Evolutionary conservation across 2,329 filamentous ascomycete genomes (phyloP), one percentile per base, ranked within the genome.

Genomic region (Fusarium ambrosium): DNA sequence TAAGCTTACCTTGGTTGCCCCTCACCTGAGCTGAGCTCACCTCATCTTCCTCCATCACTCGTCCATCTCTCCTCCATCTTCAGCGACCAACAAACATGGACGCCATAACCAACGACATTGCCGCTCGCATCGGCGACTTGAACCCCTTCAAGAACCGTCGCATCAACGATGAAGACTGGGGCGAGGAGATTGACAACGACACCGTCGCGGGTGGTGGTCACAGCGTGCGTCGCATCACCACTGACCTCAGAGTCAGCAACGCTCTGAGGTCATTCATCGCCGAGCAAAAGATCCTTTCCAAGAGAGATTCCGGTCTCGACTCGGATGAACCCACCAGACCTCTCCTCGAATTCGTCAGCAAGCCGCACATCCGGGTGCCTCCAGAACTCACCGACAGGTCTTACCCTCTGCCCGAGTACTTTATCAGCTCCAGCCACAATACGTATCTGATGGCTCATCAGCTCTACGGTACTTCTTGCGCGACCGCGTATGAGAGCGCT

Each of bases 381-480:
- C 70, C 80, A 3, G 82, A 87, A 63, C 81, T 92, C 14, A 86
- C 87, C 10, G 89, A 92, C 77, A 84, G 89, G 66, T 89, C 87
- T 13, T 85, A 90, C 72, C 89, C 91, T 1, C 82, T 94, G 24
- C 89, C 91, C 2, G 91, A 93, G 73, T 94, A 94, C 81, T 94
- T 91, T 78, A 90, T 94, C 82, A 92, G 90, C 81, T 93, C 91
- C 5, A 92, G 90, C 73, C 92, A 94, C 83, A 94, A 94, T 81
- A 94, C 92, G 0, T 94, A 94, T 77, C 84, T 94, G 29, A 85
- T 91, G 77, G 92, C 91, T 0, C 91, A 94, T 80, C 92, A 94
- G 82, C 88, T 94, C 3, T 92, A 87, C 75, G 92, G 92, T 6
- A 84, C 84, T 24, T 92, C 91, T 2, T 89, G 88, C 4, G 90